Evolutionary conservation across 352 stramenopile genomes (phyloP), one percentile per base, ranked within the genome.

Genomic region (Aphanomyces cochlioides): DNA sequence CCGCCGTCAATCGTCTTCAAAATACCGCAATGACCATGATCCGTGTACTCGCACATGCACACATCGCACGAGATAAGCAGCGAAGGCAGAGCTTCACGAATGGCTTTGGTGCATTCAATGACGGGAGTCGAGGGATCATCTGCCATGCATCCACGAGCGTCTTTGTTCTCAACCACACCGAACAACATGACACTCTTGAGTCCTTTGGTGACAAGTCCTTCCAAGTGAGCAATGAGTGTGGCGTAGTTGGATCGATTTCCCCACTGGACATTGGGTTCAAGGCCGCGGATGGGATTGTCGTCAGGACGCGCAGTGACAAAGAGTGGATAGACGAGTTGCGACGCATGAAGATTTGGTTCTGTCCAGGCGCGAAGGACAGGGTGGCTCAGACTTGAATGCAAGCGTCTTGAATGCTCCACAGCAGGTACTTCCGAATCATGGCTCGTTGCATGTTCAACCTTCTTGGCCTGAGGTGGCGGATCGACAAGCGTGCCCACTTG

Each of bases 31-130:
- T 96, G 89, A 56, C 89, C 89, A 71, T 95, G 82, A 78, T 92
- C 84, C 66, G 89, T 96, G 82, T 96, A 96, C 78, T 96, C 89
- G 64, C 87, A 95, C 81, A 96, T 89, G 77, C 89, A 96, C 61
- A 95, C 86, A 71, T 96, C 89, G 65, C 85, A 94, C 53, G 88
- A 82, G 54, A 96, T 79, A 17, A 95, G 81, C 56, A 96, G 78
- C 69, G 90, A 81, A 0, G 89, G 89, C 36, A 92, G 73, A 56
- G 82, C 77, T 67, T 74, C 50, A 53, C 89, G 85, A 47, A 96
- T 74, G 43, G 75, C 83, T 64, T 79, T 75, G 56, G 79, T 90
- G 69, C 80, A 90, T 61, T 75, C 69, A 71, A 95, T 92, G 19
- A 95, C 89, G 15, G 89, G 89, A 72, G 87, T 95, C 66, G 82